Percentiles rank a stretch among this genome's conserved stretches.
phyloP scores from a whole-genome alignment of 2,329 filamentous ascomycete species.

The Helotiales sp. region DNA sequence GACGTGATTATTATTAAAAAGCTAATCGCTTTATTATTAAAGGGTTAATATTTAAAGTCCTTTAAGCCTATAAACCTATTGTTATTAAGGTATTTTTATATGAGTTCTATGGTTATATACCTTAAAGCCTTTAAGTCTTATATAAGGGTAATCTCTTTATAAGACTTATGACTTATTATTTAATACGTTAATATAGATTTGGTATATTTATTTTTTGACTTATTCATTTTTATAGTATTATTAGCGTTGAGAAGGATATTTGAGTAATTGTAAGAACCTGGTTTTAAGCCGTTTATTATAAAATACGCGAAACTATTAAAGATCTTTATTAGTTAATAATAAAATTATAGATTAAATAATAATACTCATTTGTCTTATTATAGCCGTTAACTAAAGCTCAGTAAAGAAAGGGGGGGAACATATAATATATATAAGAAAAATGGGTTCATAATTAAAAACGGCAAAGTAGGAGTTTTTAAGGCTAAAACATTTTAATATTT shows the following conservation, averaged over 20 bases:
- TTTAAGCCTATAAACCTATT: constrained; percentile 11
- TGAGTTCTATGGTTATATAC: constrained; percentile 18
- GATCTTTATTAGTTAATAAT: constrained; percentile 2
- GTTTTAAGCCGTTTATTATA: constrained; percentile 7
- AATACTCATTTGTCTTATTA: constrained; percentile 2
- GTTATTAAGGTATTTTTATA: constrained; percentile 15
- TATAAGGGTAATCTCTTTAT: neutral
- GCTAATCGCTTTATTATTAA: constrained; percentile 4
- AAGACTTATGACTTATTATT: neutral
- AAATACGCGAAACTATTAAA: neutral
- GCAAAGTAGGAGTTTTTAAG: neutral
- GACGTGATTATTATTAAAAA: constrained; percentile 14
- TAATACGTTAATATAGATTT: neutral
- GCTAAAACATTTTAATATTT: constrained; percentile 9
- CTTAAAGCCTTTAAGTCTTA: constrained; percentile 11
- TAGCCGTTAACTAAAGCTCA: neutral
- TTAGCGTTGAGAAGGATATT: too few relatives aligned
- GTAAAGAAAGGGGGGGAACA: constrained; percentile 2
- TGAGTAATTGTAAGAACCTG: constrained; percentile 2
- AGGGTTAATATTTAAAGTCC: constrained; percentile 11
- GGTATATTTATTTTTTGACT: neutral
- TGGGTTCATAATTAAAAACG: constrained; percentile 3
- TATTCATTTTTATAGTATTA: constrained; percentile 7
- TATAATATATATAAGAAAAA: constrained; percentile 5
- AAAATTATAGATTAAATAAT: neutral